phyloP scores from a whole-genome alignment of 2,329 filamentous ascomycete genomes.

The Hawksworthiomyces lignivorus region DNA sequence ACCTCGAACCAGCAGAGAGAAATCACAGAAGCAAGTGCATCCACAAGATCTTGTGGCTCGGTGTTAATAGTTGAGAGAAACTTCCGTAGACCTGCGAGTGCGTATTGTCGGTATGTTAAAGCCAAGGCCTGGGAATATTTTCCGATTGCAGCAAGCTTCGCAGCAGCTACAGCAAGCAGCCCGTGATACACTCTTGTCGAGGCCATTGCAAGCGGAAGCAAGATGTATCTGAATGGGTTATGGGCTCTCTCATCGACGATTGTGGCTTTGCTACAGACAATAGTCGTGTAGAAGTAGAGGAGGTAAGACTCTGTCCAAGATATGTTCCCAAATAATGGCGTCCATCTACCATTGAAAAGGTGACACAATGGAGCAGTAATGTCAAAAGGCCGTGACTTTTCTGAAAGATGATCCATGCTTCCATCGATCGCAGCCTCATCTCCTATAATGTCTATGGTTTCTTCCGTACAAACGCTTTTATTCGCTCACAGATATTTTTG shows the following conservation, averaged over 20 bases:
- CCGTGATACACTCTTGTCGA: constrained; percentile 1
- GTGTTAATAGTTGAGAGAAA: constrained; percentile 1
- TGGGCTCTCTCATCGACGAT: constrained; percentile 7
- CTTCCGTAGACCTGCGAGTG: neutral
- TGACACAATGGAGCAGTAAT: neutral
- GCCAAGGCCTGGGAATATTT: neutral
- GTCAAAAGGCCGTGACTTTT: neutral
- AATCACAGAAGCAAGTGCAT: neutral
- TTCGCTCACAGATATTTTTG: too few species aligned
- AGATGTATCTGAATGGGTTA: constrained; percentile 4
- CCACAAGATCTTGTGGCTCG: neutral
- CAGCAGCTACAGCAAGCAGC: constrained; percentile 4
- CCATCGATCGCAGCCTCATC: too few species aligned
- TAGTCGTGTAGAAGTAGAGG: constrained; percentile 4
- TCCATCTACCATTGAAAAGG: neutral
- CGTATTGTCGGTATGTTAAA: constrained; percentile 1
- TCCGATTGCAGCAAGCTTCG: neutral
- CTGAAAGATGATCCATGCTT: neutral
- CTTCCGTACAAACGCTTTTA: too few species aligned
- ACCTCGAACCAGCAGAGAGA: constrained; percentile 4
- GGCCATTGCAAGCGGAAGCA: constrained; percentile 3
- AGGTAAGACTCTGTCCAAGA: neutral
- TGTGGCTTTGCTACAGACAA: constrained; percentile 5
- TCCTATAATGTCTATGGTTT: too few species aligned
- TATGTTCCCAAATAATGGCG: constrained; percentile 4